Evolutionary conservation across 805 yeast species (phyloP).

Genomic region (Wickerhamomyces subpelliculosus): DNA sequence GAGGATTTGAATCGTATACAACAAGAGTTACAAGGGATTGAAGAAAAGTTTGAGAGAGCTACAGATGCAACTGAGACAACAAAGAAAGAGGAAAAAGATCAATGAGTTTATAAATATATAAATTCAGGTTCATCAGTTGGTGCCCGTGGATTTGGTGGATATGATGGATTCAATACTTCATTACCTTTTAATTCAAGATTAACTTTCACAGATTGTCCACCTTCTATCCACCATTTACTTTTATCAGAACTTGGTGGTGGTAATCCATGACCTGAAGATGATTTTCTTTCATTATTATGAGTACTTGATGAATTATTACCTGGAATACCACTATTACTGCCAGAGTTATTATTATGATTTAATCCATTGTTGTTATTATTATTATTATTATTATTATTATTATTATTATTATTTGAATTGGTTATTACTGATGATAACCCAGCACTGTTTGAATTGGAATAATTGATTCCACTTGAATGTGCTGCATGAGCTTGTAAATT

Average conservation of each 20-base stretch:
- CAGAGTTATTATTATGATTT: background rate
- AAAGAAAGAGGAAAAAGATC: background rate
- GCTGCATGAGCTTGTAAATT: background rate
- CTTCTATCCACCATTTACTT: conserved; percentile 88
- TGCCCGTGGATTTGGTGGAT: conserved; percentile 54
- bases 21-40: background rate
- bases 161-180: conserved; percentile 22
- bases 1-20: background rate
- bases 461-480: no score
- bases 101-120: background rate
- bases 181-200: conserved; percentile 32
- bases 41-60: background rate
- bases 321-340: conserved; percentile 23
- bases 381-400: conserved; percentile 15
- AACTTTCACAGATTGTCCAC: conserved; percentile 55
- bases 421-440: conserved; percentile 1
- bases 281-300: conserved; percentile 11
- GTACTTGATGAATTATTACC: conserved; percentile 12
- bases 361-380: conserved; percentile 14
- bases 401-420: conserved; percentile 14
- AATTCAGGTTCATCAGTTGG: conserved; percentile 55
- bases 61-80: background rate
- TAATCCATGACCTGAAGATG: conserved; percentile 35
- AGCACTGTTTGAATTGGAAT: no score
- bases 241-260: conserved; percentile 88